Evolutionary conservation across 192 early-diverging fungal species (phyloP).

Genomic region (Entomortierella lignicola): DNA sequence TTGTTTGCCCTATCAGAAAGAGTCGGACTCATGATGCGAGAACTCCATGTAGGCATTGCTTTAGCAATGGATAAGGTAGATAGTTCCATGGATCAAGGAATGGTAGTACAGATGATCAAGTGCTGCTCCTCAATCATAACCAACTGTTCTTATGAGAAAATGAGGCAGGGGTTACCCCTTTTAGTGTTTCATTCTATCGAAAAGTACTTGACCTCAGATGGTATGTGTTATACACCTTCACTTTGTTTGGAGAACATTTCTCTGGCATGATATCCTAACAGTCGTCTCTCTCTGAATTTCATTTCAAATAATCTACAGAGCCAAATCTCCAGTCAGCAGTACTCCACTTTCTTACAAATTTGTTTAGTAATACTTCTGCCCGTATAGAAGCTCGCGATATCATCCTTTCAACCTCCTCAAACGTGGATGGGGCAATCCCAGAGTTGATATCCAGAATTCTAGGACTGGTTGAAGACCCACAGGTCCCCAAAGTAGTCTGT

Average conservation of each 20-base stretch:
- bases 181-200: constrained; percentile 18
- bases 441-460: constrained; percentile 37
- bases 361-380: constrained; percentile 39
- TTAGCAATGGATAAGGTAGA: constrained; percentile 20
- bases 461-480: constrained; percentile 4
- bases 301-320: constrained; percentile 9
- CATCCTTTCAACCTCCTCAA: background rate
- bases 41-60: constrained; percentile 28
- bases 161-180: constrained; percentile 19
- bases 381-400: constrained; percentile 12
- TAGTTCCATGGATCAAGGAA: constrained; percentile 9
- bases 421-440: background rate
- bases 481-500: constrained; percentile 11
- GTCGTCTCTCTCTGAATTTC: no score
- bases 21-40: constrained; percentile 29
- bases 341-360: constrained; percentile 16
- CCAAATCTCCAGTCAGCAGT: constrained; percentile 15
- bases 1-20: constrained; percentile 44
- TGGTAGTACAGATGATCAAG: constrained; percentile 28
- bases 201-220: constrained; percentile 17
- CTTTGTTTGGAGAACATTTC: no score
- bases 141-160: constrained; percentile 39
- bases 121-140: constrained; percentile 26
- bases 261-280: no score
- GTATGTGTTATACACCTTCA: background rate